These are phyloP conservation scores for Schizosaccharomyces cryophilus DNA, from an alignment of 805 yeast species.

Conservation along the genomic window DNA sequence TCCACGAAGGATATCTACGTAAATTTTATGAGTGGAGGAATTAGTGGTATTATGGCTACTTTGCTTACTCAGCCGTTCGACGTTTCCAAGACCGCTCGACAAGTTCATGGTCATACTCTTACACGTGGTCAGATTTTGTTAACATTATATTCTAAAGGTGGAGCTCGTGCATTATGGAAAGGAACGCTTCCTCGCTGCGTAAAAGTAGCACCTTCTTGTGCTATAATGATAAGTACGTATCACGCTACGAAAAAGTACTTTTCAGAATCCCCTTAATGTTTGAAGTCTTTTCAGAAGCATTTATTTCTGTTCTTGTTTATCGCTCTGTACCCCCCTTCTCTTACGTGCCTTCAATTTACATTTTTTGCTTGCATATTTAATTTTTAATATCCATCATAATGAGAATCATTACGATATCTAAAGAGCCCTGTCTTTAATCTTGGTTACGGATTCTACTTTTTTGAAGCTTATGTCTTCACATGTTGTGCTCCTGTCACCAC, in stretches of 20 bases:
- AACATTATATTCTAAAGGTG: conserved; percentile 46
- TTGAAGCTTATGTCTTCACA: no score
- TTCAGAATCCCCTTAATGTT: neutral
- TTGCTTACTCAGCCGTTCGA: conserved; percentile 81
- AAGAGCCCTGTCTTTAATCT: no score
- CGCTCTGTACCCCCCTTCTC: neutral
- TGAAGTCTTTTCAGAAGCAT: neutral
- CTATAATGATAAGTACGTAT: conserved; percentile 89
- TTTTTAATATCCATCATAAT: no score
- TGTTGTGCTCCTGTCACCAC: no score
- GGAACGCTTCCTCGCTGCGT: conserved; percentile 69
- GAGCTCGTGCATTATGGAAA: conserved; percentile 58
- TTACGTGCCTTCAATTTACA: no score
- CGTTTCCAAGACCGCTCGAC: conserved; percentile 85
- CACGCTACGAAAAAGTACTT: conserved; percentile 18
- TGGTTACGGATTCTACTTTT: no score
- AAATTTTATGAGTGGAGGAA: conserved; percentile 49
- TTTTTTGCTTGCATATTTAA: no score
- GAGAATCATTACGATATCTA: no score
- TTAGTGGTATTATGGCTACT: conserved; percentile 71
- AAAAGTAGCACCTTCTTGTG: conserved; percentile 92
- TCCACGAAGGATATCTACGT: conserved; percentile 2
- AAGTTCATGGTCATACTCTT: conserved; percentile 20
- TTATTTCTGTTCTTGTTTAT: neutral
- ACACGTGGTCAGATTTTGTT: conserved; percentile 15